Percentiles rank a stretch among this genome's conserved stretches.
Conservation (phyloP, 805 yeast species). For the Candida railenensis region DNA sequence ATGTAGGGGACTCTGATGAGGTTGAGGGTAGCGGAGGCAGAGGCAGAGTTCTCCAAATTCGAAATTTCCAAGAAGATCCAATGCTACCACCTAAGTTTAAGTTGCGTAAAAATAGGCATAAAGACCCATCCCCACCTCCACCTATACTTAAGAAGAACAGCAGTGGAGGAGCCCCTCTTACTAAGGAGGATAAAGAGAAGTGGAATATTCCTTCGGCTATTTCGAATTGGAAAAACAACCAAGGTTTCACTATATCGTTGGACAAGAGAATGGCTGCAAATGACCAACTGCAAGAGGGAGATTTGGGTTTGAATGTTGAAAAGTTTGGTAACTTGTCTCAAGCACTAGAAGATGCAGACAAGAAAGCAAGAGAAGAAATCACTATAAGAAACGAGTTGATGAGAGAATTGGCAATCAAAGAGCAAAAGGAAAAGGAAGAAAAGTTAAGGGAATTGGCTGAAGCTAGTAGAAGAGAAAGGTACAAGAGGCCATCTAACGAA, state of each 20-base stretch:
- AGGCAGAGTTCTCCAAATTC: conserved; percentile 57
- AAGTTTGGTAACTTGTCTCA: conserved; percentile 62
- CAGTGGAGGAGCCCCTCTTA: conserved; percentile 42
- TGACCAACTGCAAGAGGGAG: conserved; percentile 19
- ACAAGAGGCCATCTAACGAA: not conserved
- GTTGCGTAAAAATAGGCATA: conserved; percentile 67
- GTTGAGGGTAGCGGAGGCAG: conserved; percentile 13
- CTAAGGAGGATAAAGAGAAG: conserved; percentile 69
- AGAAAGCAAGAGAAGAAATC: conserved; percentile 26
- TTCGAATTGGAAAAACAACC: conserved; percentile 94
- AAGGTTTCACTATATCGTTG: conserved; percentile 79
- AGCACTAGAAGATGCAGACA: conserved; percentile 61
- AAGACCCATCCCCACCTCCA: conserved; percentile 55
- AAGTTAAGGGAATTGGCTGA: conserved; percentile 29
- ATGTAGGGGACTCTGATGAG: conserved; percentile 11
- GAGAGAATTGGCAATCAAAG: conserved; percentile 20
- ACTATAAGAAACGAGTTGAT: conserved; percentile 24
- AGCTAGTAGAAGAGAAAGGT: conserved; percentile 20
- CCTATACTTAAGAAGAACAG: conserved; percentile 60
- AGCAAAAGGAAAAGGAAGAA: conserved; percentile 28
- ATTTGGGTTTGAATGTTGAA: conserved; percentile 47
- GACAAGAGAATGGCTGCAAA: conserved; percentile 72
- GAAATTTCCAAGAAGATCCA: conserved; percentile 74
- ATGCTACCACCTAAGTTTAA: conserved; percentile 79
- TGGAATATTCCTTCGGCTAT: conserved; percentile 92